phyloP scores from a whole-genome alignment of 2,329 filamentous ascomycete species.

The Talaromyces verruculosus region DNA sequence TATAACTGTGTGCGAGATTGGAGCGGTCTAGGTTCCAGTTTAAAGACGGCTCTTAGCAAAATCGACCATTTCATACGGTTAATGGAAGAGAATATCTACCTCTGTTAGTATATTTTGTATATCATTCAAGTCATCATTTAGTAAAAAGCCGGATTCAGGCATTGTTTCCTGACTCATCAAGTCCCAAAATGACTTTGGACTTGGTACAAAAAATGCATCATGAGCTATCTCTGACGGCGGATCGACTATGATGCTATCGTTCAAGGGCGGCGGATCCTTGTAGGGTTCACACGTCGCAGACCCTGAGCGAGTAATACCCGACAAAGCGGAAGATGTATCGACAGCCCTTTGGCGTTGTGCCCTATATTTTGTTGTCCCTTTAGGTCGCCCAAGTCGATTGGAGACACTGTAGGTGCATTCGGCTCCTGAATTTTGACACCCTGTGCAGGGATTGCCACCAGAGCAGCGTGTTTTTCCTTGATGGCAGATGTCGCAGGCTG shows the following conservation, averaged over 20 bases:
- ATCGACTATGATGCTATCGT: not conserved
- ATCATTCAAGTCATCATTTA: not conserved
- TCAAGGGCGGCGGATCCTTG: not conserved
- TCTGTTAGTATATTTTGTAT: not conserved
- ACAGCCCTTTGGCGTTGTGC: not conserved
- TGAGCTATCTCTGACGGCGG: not conserved
- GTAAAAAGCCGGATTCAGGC: not conserved
- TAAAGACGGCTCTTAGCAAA: not conserved
- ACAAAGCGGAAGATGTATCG: not conserved
- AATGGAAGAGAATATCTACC: not conserved
- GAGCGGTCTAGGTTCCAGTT: not conserved
- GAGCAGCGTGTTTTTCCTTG: not conserved
- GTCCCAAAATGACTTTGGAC: not conserved
- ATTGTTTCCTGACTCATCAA: not conserved
- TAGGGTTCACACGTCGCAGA: not conserved
- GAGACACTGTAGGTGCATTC: constrained; percentile 1
- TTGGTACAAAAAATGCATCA: not conserved
- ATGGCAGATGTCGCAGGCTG: not conserved
- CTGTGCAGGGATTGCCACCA: not conserved
- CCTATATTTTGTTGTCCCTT: not conserved
- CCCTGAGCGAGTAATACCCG: not conserved
- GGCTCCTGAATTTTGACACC: not conserved
- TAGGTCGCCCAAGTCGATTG: constrained; percentile 6
- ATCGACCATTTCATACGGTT: not conserved
- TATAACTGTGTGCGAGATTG: not conserved